phyloP scores from a whole-genome alignment of 23 red algal species.

The Agarophyton chilense region DNA sequence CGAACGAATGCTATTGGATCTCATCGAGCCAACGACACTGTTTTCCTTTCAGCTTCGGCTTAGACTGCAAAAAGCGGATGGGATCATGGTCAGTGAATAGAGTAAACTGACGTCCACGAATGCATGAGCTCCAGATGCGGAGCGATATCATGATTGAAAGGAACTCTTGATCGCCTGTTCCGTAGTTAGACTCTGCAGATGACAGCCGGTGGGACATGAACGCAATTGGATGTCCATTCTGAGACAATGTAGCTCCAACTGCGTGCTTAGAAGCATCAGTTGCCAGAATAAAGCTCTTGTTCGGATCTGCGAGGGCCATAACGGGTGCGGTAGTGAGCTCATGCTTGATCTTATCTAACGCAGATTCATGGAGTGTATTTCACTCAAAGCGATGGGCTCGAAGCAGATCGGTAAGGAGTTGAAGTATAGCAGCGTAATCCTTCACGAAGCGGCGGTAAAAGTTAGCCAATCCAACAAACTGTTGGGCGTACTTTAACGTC shows the following conservation, averaged over 20 bases:
- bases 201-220: conserved; percentile 4
- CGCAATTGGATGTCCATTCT: background rate
- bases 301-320: background rate
- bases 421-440: conserved; percentile 18
- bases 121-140: background rate
- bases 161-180: conserved; percentile 11
- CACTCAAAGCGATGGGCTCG: conserved; percentile 8
- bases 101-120: background rate
- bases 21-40: conserved; percentile 11
- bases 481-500: conserved; percentile 21
- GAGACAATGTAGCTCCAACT: background rate
- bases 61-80: background rate
- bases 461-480: conserved; percentile 38
- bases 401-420: conserved; percentile 25
- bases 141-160: background rate
- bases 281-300: background rate
- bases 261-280: background rate
- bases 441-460: conserved; percentile 41
- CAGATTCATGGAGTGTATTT: background rate
- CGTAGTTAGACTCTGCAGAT: background rate
- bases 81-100: conserved; percentile 21
- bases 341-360: background rate
- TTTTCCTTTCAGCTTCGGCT: background rate
- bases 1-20: background rate
- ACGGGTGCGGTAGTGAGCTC: background rate